Evolutionary conservation across 2,329 filamentous ascomycete species (phyloP).

Genomic region (Cladophialophora bantiana): DNA sequence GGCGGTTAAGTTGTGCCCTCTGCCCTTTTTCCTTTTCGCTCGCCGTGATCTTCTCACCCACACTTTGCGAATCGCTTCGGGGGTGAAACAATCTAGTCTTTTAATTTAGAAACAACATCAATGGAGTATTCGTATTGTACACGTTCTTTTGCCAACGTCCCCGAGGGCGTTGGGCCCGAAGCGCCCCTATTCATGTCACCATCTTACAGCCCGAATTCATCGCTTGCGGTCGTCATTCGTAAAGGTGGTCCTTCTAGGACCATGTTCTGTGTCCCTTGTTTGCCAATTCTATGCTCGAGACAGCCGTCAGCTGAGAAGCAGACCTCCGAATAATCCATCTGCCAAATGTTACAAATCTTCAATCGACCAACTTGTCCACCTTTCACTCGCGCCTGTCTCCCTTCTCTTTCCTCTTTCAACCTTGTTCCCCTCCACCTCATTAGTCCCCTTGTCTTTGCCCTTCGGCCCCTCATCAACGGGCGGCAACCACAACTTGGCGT

Average conservation of each 20-base stretch:
- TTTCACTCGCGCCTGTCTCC: conserved; percentile 1
- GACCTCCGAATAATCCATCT: conserved; percentile 4
- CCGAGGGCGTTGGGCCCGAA: neutral
- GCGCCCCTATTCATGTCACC: neutral
- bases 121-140: neutral
- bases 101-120: neutral
- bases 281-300: neutral
- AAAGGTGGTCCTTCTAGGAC: neutral
- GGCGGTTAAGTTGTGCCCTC: no score
- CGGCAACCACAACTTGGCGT: conserved; percentile 67
- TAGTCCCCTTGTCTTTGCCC: conserved; percentile 13
- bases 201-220: conserved; percentile 3
- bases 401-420: neutral
- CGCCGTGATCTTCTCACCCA: neutral
- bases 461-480: conserved; percentile 52
- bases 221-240: conserved; percentile 3
- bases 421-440: conserved; percentile 3
- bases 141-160: neutral
- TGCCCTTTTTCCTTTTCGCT: no score
- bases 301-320: neutral
- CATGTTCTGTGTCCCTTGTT: neutral
- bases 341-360: conserved; percentile 27
- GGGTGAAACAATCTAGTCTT: neutral
- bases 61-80: neutral
- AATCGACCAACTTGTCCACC: conserved; percentile 29